phyloP scores from a whole-genome alignment of 2,329 filamentous ascomycete genomes.

The Fusarium mangiferae region DNA sequence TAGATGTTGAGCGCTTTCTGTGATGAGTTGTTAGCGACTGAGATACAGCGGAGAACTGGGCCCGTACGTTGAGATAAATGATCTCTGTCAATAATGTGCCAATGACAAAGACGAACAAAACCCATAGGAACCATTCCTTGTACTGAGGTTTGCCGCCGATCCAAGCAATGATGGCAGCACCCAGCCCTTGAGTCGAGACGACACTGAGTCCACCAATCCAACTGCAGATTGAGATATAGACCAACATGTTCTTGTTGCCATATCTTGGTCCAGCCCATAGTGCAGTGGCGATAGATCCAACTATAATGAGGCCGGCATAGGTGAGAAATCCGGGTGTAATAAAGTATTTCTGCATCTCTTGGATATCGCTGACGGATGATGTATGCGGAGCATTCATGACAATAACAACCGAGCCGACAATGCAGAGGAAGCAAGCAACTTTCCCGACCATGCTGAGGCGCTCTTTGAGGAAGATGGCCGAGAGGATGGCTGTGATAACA shows the following conservation, averaged over 20 bases:
- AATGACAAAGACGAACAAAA: constrained; percentile 90
- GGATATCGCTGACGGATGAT: constrained; percentile 85
- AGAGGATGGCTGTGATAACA: constrained; percentile 90
- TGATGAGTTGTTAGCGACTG: constrained; percentile 46
- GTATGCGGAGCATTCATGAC: constrained; percentile 91
- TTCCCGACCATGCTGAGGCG: constrained; percentile 95
- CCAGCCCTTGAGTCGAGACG: constrained; percentile 92
- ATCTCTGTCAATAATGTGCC: constrained; percentile 92
- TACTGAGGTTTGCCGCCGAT: constrained; percentile 85
- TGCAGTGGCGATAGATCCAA: constrained; percentile 77
- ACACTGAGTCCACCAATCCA: constrained; percentile 94
- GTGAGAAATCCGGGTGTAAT: constrained; percentile 86
- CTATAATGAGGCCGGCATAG: constrained; percentile 84
- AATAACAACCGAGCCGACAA: constrained; percentile 92
- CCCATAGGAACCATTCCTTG: constrained; percentile 97
- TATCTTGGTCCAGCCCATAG: constrained; percentile 87
- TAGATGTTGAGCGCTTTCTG: constrained; percentile 99
- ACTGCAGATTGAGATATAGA: constrained; percentile 96
- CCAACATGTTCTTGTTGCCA: constrained; percentile 96
- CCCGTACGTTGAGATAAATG: constrained; percentile 89
- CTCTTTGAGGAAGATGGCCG: constrained; percentile 95
- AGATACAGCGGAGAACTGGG: background rate
- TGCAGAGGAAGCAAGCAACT: constrained; percentile 94
- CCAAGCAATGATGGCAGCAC: constrained; percentile 90
- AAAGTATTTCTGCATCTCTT: constrained; percentile 91